Percentiles rank a stretch among this genome's conserved stretches.
Evolutionary conservation across 225 moss, liverwort and hornwort genomes (phyloP).

Genomic region (Thuidium tamariscinum): DNA sequence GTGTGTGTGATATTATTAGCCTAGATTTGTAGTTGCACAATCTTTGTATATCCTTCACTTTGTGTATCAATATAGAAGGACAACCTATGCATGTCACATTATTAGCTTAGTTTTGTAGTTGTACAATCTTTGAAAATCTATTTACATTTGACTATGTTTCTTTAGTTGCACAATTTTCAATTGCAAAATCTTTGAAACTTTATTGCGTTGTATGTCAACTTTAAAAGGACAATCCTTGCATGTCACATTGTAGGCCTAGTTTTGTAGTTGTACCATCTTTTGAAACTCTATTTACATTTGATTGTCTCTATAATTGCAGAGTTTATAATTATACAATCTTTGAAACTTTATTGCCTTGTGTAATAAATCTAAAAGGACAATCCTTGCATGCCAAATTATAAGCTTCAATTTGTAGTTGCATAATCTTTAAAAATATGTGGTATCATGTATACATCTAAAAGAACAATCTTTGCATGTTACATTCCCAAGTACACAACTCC

Average conservation of each 20-base stretch:
- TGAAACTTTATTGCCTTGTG: too few relatives aligned
- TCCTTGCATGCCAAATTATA: neutral
- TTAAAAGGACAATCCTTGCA: neutral
- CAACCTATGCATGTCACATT: neutral
- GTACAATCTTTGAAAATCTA: neutral
- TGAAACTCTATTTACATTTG: too few relatives aligned
- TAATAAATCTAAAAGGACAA: neutral
- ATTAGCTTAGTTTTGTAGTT: neutral
- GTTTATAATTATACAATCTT: too few relatives aligned
- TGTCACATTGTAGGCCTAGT: neutral
- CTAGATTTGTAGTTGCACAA: neutral
- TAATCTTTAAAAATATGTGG: neutral
- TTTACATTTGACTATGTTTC: too few relatives aligned
- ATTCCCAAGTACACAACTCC: neutral
- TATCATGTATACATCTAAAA: neutral
- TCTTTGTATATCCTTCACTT: neutral
- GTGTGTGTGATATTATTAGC: neutral
- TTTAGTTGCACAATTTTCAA: too few relatives aligned
- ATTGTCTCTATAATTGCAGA: too few relatives aligned
- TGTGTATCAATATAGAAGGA: neutral
- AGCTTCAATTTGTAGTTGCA: too few relatives aligned
- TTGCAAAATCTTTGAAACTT: neutral
- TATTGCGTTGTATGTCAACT: neutral
- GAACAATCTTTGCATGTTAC: neutral
- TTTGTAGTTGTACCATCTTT: neutral